Evolutionary conservation across 2,329 filamentous ascomycete genomes (phyloP), one percentile per base, ranked within the genome.

Genomic region (Fonsecaea pedrosoi): DNA sequence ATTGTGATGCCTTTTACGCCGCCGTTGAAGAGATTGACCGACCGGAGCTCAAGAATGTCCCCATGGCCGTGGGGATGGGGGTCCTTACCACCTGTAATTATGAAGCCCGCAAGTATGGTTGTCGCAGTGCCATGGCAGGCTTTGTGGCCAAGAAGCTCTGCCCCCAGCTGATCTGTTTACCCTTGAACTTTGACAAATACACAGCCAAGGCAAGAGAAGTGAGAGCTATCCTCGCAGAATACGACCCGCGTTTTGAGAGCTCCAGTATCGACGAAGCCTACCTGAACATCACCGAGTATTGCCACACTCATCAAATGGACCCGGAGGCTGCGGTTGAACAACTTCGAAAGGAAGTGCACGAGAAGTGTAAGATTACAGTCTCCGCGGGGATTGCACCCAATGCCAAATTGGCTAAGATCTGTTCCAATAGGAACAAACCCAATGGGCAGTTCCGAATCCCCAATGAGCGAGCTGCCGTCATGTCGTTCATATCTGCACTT

Each of bases 1-100:
- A 99, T 77, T 98, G 95, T 78, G 95, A 99, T 81, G 95, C 95
- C 15, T 99, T 99, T 78, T 99, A 95, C 75, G 95, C 95, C 0
- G 92, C 95, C 0, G 95, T 98, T 0, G 95, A 98, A 77, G 92
- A 89, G 72, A 84, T 94, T 2, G 90, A 92, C 73, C 85, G 90
- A 0, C 95, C 94, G 0, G 94, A 97, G 75, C 84, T 99, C 54
- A 91, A 90, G 67, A 84, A 93, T 45, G 82, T 96, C 0, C 95
- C 95, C 0, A 97, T 99, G 80, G 93, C 94, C 0, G 95, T 99
- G 0, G 95, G 95, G 0, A 86, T 86, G 73, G 88, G 88, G 7
- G 88, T 90, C 1, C 77, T 90, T 53, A 90, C 87, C 3, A 90
- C 88, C 0, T 90, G 88, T 78, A 99, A 98, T 76, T 99, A 99